Evolutionary conservation across 2,329 filamentous ascomycete species (phyloP).

Genomic region (Botrytis fragariae): DNA sequence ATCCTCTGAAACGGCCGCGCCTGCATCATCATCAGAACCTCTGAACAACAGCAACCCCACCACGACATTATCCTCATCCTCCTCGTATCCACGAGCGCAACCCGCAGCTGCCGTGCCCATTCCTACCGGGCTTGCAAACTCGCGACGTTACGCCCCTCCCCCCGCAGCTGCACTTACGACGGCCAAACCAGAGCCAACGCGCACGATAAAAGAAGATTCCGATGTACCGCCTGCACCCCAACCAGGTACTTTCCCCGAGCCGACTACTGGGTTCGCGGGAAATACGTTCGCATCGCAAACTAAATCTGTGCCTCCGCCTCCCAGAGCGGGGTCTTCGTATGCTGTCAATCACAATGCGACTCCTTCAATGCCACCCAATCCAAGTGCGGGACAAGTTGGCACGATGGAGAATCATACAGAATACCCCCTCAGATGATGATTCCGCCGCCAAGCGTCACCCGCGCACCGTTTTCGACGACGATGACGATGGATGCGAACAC

Average conservation of each 20-base stretch:
- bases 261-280: conserved; percentile 37
- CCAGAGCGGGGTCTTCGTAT: conserved; percentile 46
- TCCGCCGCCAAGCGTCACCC: conserved; percentile 25
- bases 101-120: conserved; percentile 46
- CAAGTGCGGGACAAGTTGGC: not conserved
- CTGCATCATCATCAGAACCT: conserved; percentile 29
- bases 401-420: not conserved
- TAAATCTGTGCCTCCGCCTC: conserved; percentile 41
- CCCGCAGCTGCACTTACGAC: conserved; percentile 26
- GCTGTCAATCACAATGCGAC: not conserved
- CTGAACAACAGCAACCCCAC: conserved; percentile 27
- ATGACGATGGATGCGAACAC: conserved; percentile 34
- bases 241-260: conserved; percentile 53
- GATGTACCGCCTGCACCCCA: conserved; percentile 53
- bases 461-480: conserved; percentile 48
- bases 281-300: not conserved
- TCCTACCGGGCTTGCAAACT: conserved; percentile 3
- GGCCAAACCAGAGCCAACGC: conserved; percentile 39
- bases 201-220: conserved; percentile 41
- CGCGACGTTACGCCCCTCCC: conserved; percentile 37
- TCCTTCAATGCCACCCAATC: not conserved
- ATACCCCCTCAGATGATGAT: conserved; percentile 41
- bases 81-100: conserved; percentile 43
- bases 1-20: conserved; percentile 46
- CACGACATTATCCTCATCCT: conserved; percentile 37